A percentile compares a stretch with the other conserved stretches of the same genome.
Evolutionary conservation across 345 rosid species (phyloP).

Genomic region (Eutrema heterophyllum): DNA sequence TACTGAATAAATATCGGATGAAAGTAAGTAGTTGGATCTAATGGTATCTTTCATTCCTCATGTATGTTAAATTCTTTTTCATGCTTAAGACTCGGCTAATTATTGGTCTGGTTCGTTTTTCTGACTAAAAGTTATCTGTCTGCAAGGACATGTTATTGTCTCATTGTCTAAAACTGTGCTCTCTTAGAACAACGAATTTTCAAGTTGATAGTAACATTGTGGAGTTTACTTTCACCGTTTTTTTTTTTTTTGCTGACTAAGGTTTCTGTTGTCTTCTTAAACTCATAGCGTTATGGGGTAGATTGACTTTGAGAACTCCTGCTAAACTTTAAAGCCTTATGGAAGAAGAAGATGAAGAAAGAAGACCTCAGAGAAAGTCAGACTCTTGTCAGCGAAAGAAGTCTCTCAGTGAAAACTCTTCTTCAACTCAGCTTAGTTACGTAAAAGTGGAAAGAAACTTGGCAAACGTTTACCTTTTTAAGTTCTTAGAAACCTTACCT

Average conservation of each 20-base stretch:
- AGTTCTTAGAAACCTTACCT: slow-evolving; percentile 25
- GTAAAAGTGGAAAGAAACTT: slow-evolving; percentile 31
- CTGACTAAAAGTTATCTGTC: background rate
- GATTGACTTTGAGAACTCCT: slow-evolving; percentile 25
- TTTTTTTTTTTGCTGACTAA: slow-evolving; percentile 16
- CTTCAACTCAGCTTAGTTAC: slow-evolving; percentile 25
- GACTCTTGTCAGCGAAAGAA: slow-evolving; percentile 12
- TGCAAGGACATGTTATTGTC: background rate
- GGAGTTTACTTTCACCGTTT: background rate
- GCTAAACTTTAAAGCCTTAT: slow-evolving; percentile 4
- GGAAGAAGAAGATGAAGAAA: slow-evolving; percentile 21
- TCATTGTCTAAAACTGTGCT: background rate
- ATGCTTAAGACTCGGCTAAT: background rate
- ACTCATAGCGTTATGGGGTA: slow-evolving; percentile 11
- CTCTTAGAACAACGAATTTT: background rate
- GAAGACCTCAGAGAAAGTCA: slow-evolving; percentile 16
- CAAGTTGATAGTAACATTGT: background rate
- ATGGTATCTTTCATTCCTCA: background rate
- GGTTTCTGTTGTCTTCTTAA: slow-evolving; percentile 19
- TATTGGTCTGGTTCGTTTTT: background rate
- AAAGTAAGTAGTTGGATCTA: slow-evolving; percentile 21
- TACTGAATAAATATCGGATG: slow-evolving; percentile 35
- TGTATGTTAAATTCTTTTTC: background rate
- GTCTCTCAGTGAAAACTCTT: slow-evolving; percentile 25
- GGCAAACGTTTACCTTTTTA: slow-evolving; percentile 29